These are phyloP conservation scores for Mayamaea pseudoterrestris DNA, from an alignment of 108 stramenopile species.

Conservation along the genomic window DNA sequence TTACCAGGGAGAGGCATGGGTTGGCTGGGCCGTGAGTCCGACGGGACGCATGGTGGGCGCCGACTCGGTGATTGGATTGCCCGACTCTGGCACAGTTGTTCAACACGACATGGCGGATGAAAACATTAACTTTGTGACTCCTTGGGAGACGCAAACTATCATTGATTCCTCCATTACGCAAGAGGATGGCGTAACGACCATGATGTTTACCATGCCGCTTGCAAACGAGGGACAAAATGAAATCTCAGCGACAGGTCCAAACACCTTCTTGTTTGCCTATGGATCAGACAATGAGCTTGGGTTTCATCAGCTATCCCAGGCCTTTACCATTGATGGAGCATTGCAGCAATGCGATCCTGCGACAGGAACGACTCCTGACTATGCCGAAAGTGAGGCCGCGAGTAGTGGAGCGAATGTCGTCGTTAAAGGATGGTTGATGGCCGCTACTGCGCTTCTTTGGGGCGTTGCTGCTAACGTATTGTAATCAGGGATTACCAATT, in stretches of 20 bases:
- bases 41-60: slow-evolving; percentile 13
- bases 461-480: too few species aligned
- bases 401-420: too few species aligned
- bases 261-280: slow-evolving; percentile 32
- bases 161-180: slow-evolving; percentile 27
- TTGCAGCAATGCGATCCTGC: too few species aligned
- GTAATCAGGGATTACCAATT: too few species aligned
- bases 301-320: slow-evolving; percentile 24
- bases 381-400: too few species aligned
- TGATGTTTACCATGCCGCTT: slow-evolving; percentile 55
- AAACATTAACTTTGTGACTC: slow-evolving; percentile 12
- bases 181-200: slow-evolving; percentile 18
- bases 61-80: slow-evolving; percentile 23
- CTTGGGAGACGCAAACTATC: slow-evolving; percentile 34
- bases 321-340: too few species aligned
- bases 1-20: slow-evolving; percentile 15
- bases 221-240: slow-evolving; percentile 31
- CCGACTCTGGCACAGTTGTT: slow-evolving; percentile 6
- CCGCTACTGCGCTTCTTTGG: too few species aligned
- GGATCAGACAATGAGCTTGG: slow-evolving; percentile 24
- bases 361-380: too few species aligned
- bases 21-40: slow-evolving; percentile 15
- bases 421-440: too few species aligned
- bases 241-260: slow-evolving; percentile 16
- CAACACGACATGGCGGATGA: slow-evolving; percentile 33